Evolutionary conservation across 2,329 filamentous ascomycete genomes (phyloP).

Genomic region (Nemania bipapillata): DNA sequence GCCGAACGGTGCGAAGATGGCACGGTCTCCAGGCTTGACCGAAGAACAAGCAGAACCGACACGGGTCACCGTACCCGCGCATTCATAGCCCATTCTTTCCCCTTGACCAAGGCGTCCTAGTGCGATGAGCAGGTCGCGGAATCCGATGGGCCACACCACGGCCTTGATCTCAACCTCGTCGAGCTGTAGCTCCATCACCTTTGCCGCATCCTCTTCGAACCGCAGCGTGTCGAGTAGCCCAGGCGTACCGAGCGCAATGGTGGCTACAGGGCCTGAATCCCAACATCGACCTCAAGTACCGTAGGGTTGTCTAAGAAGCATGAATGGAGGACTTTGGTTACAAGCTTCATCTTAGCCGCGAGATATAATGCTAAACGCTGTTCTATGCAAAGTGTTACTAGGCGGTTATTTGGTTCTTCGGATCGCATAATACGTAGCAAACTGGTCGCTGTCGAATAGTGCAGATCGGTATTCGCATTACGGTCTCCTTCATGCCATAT

Average conservation of each 20-base stretch:
- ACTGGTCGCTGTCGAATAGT: not conserved
- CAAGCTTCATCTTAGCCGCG: too few species aligned
- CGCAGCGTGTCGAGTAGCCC: slow-evolving; percentile 13
- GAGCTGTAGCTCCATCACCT: not conserved
- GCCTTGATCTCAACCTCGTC: slow-evolving; percentile 40
- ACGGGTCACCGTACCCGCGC: slow-evolving; percentile 25
- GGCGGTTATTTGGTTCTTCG: not conserved
- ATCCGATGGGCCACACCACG: slow-evolving; percentile 24
- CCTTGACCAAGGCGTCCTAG: slow-evolving; percentile 7
- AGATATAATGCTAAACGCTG: too few species aligned
- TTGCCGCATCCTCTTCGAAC: not conserved
- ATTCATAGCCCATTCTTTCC: slow-evolving; percentile 21
- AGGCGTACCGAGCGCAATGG: too few species aligned
- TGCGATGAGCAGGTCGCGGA: slow-evolving; percentile 29
- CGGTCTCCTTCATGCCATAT: not conserved
- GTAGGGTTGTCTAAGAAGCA: too few species aligned
- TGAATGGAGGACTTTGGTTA: too few species aligned
- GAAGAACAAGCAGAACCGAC: not conserved
- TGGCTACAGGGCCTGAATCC: too few species aligned
- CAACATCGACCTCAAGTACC: too few species aligned
- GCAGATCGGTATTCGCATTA: not conserved
- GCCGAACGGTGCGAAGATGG: too few species aligned
- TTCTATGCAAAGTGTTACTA: too few species aligned
- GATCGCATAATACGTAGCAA: not conserved
- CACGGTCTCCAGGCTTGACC: slow-evolving; percentile 4